Percentiles rank a stretch among this genome's conserved stretches.
These are phyloP conservation scores for Chlamydomonas asymmetrica DNA, from an alignment of 139 green algal genomes.

Conservation along the genomic window DNA sequence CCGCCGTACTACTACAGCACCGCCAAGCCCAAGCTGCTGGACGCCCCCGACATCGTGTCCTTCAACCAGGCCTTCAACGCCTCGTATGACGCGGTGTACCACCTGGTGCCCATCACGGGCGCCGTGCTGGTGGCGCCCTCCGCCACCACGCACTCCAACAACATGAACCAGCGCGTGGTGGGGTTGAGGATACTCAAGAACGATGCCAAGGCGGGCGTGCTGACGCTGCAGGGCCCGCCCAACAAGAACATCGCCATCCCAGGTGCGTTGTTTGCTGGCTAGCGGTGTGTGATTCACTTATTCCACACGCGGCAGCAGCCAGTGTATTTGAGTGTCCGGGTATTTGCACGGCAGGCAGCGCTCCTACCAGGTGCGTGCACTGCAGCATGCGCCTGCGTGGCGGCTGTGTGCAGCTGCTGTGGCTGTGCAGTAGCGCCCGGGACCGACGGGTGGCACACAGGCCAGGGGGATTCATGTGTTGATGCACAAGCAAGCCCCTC, in stretches of 20 bases:
- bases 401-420: too few species aligned
- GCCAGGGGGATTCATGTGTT: too few species aligned
- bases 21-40: constrained; percentile 17
- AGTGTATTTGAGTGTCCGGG: too few species aligned
- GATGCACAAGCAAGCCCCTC: too few species aligned
- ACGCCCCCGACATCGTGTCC: background rate
- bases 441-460: too few species aligned
- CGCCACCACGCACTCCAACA: constrained; percentile 39
- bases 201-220: background rate
- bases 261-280: too few species aligned
- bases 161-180: constrained; percentile 48
- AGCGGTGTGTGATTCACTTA: too few species aligned
- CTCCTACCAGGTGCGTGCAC: too few species aligned
- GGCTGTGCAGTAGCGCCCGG: too few species aligned
- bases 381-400: too few species aligned
- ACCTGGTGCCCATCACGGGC: constrained; percentile 14
- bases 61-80: constrained; percentile 10
- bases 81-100: background rate
- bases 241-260: constrained; percentile 30
- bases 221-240: constrained; percentile 29
- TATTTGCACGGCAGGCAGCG: too few species aligned
- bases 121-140: constrained; percentile 34
- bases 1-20: constrained; percentile 32
- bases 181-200: constrained; percentile 21
- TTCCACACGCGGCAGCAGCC: too few species aligned